Percentiles rank a stretch among this genome's conserved stretches.
Conservation (phyloP, 371 early-diverging fungal genomes). For the Mortierella sp. region DNA sequence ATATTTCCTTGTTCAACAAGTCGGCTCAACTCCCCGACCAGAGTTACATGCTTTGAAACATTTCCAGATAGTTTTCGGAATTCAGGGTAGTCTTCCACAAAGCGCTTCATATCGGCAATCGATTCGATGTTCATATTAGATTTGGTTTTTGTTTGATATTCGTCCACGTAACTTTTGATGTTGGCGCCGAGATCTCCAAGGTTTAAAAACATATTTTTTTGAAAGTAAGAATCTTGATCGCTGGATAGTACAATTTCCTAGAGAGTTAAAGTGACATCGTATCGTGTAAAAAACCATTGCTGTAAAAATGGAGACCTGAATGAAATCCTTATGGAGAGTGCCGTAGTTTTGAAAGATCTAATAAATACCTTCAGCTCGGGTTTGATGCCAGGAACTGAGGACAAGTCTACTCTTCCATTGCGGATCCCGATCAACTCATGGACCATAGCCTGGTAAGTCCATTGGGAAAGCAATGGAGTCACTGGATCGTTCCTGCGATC, state of each 20-base stretch:
- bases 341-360: not conserved
- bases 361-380: slow-evolving; percentile 81
- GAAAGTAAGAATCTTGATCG: slow-evolving; percentile 93
- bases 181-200: slow-evolving; percentile 95
- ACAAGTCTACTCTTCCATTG: slow-evolving; percentile 94
- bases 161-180: slow-evolving; percentile 94
- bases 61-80: slow-evolving; percentile 95
- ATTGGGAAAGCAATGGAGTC: slow-evolving; percentile 96
- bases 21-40: slow-evolving; percentile 92
- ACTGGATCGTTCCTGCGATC: slow-evolving; percentile 98
- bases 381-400: slow-evolving; percentile 82
- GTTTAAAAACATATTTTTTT: slow-evolving; percentile 89
- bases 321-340: not conserved
- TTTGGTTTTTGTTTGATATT: slow-evolving; percentile 91
- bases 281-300: not conserved
- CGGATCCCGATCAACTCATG: slow-evolving; percentile 96
- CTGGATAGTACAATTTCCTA: slow-evolving; percentile 90
- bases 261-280: not conserved
- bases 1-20: slow-evolving; percentile 80
- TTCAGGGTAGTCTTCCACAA: slow-evolving; percentile 98
- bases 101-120: slow-evolving; percentile 97
- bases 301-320: not conserved
- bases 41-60: slow-evolving; percentile 96
- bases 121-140: slow-evolving; percentile 92
- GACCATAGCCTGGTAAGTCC: slow-evolving; percentile 99